Conservation (phyloP, 2,329 filamentous ascomycete genomes). For the Chaetomiaceae sp. region DNA sequence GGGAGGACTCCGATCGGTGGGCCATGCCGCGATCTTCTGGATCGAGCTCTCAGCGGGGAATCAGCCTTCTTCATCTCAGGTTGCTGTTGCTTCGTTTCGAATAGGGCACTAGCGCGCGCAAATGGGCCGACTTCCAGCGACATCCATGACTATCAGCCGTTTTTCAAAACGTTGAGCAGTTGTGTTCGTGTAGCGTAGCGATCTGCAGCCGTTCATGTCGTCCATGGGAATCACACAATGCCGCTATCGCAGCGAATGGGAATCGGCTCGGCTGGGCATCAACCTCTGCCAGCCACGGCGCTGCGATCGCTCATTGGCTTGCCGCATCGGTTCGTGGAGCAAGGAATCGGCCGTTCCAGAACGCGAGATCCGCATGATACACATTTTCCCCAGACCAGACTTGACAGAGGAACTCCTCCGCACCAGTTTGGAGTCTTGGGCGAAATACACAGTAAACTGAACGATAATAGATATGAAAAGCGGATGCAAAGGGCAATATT, state of each 20-base stretch:
- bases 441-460: no score
- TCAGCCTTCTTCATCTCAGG: no score
- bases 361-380: constrained; percentile 18
- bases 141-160: no score
- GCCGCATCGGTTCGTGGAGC: neutral
- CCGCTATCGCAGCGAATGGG: constrained; percentile 18
- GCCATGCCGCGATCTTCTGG: neutral
- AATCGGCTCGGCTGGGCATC: constrained; percentile 7
- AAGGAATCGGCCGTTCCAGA: constrained; percentile 25
- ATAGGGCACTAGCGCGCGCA: no score
- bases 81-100: no score
- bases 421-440: no score
- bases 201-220: neutral
- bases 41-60: no score
- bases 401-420: neutral
- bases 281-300: neutral
- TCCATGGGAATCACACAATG: constrained; percentile 14
- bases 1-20: constrained; percentile 2
- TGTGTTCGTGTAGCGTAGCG: neutral
- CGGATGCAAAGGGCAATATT: no score
- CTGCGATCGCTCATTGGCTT: constrained; percentile 11
- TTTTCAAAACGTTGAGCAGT: no score
- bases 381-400: neutral
- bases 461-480: no score
- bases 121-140: no score